These are phyloP conservation scores for Westerdykella ornata DNA, from an alignment of 2,329 filamentous ascomycete genomes.

Conservation along the genomic window DNA sequence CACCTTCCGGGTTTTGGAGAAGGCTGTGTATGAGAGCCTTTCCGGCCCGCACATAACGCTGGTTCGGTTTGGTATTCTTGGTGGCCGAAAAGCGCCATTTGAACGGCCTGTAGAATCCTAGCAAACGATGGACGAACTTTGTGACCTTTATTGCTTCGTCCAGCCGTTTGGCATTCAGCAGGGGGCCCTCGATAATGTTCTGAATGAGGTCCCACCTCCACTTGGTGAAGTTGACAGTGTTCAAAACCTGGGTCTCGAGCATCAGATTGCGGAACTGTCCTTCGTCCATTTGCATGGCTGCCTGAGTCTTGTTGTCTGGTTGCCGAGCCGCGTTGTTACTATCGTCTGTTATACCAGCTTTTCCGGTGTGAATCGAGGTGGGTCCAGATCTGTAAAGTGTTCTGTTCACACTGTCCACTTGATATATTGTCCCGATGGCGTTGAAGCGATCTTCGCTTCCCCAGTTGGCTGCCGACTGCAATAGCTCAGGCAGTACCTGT, in stretches of 20 bases:
- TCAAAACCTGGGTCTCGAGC: constrained; percentile 77
- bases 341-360: constrained; percentile 18
- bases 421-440: constrained; percentile 87
- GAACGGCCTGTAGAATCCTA: constrained; percentile 94
- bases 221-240: constrained; percentile 83
- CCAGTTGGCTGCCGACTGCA: constrained; percentile 69
- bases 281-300: constrained; percentile 58
- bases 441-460: constrained; percentile 65
- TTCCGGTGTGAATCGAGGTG: constrained; percentile 31
- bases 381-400: constrained; percentile 75
- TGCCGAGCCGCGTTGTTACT: constrained; percentile 29
- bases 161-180: constrained; percentile 82
- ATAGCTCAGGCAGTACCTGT: constrained; percentile 80
- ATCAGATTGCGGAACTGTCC: constrained; percentile 56
- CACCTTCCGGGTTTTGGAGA: constrained; percentile 76
- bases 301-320: constrained; percentile 47
- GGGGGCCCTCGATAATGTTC: constrained; percentile 83
- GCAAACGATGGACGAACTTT: constrained; percentile 90
- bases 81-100: constrained; percentile 92
- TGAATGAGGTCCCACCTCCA: constrained; percentile 97
- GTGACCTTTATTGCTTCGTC: constrained; percentile 92
- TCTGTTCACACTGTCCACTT: constrained; percentile 94
- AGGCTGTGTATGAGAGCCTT: constrained; percentile 83
- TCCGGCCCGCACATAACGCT: constrained; percentile 86
- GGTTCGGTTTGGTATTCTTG: constrained; percentile 83